phyloP scores from a whole-genome alignment of 2,329 filamentous ascomycete genomes.

The Sclerotinia subarctica region DNA sequence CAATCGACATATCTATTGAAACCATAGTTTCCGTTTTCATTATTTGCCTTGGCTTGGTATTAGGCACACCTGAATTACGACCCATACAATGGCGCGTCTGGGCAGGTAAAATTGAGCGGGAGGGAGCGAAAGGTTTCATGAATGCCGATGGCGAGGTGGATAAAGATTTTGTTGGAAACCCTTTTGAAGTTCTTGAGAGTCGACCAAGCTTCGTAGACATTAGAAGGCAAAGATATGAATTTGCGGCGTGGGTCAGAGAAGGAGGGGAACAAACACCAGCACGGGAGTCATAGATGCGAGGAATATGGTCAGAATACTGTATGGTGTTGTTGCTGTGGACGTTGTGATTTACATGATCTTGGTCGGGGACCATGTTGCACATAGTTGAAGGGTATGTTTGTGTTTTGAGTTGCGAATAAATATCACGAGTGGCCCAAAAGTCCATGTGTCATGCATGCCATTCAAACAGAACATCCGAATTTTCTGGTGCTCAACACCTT shows the following conservation, averaged over 20 bases:
- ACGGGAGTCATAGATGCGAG: constrained; percentile 11
- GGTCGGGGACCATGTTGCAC: not conserved
- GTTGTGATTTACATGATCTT: not conserved
- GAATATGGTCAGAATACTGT: not conserved
- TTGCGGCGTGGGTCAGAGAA: constrained; percentile 67
- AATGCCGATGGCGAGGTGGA: constrained; percentile 62
- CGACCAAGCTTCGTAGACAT: constrained; percentile 86
- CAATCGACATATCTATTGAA: constrained; percentile 84
- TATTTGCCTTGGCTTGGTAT: constrained; percentile 79
- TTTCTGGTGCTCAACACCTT: not conserved
- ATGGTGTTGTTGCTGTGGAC: not conserved
- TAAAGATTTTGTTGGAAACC: constrained; percentile 70
- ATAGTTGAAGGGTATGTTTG: not conserved
- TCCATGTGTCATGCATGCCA: not conserved
- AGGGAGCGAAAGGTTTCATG: constrained; percentile 61
- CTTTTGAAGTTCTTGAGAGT: constrained; percentile 75
- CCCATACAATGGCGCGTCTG: constrained; percentile 82
- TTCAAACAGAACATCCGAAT: not conserved
- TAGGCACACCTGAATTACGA: constrained; percentile 72
- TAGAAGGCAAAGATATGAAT: constrained; percentile 73
- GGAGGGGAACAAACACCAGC: constrained; percentile 25
- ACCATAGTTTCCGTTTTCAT: constrained; percentile 75
- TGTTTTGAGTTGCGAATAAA: not conserved
- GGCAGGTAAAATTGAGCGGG: constrained; percentile 79
- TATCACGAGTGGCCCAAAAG: constrained; percentile 1